Conservation (phyloP, 306 rosid species). For the Medicago truncatula region MtrunA17r5.0-ANR NC_053048.1:129501-130000, state of each 20-base stretch:
- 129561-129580: neutral
- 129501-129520: too few relatives aligned
- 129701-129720: neutral
- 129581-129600: constrained; percentile 25
- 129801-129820: too few relatives aligned
- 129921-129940: neutral
- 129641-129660: neutral
- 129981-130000: neutral
- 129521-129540: neutral
- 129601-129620: constrained; percentile 50
- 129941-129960: neutral
- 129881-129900: constrained; percentile 2
- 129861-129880: neutral
- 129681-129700: neutral
- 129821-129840: too few relatives aligned
- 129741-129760: too few relatives aligned
- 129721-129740: constrained; percentile 13
- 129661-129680: neutral
- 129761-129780: too few relatives aligned
- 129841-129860: neutral
- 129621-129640: constrained; percentile 12
- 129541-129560: neutral
- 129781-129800: too few relatives aligned
- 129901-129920: neutral
- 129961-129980: neutral